Base-by-base conservation (phyloP, 208 protist species). In the Crithidia bombi region DNA sequence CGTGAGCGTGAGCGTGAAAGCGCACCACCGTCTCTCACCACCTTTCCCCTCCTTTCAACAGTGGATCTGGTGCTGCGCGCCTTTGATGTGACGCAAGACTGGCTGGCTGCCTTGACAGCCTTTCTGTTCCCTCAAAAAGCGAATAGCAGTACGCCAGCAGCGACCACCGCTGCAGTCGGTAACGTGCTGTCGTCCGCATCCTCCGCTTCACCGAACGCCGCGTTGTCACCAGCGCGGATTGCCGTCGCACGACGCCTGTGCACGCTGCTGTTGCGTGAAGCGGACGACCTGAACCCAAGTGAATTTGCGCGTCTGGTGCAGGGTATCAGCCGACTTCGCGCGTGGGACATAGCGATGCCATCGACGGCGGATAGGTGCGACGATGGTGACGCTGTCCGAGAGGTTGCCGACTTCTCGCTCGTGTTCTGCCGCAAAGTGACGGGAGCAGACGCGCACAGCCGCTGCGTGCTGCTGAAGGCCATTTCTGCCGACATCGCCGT, bases 361-460 rank as follows among this genome's bases (percentile, higher is more conserved):
- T 3, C 32, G n/a, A 19, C 17, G 39, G 3, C 51, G 17, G 17
- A 47, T 9, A 21, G 5, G 28, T 14, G 23, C 10, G 51, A 19
- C 9, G 33, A 23, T 7, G 26, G 33, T 17, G 17, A 28, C 15
- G 25, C 57, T 3, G 17, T 2, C 23, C 23, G 50, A 54, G 35
- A 19, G 2, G n/a, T 23, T 0, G 17, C 35, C 19, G 61, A 56
- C 26, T 58, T 88, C 81, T 73, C 68, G 19, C 21, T 39, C 30
- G 56, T 47, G 25, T 65, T 82, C 89, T 52, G 64, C 47, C 15
- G 26, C 52, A 0, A 61, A 50, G 0, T 91, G 49, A 57, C 52
- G n/a, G 62, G 78, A 14, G 87, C 87, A 9, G 89, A 96, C 59
- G 82, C 87, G 10, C 88, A 96, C 78, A 94, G 78, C 59, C 85